Base-by-base conservation (phyloP, 805 yeast genomes). In the Zygoascus bituminiphila region DNA sequence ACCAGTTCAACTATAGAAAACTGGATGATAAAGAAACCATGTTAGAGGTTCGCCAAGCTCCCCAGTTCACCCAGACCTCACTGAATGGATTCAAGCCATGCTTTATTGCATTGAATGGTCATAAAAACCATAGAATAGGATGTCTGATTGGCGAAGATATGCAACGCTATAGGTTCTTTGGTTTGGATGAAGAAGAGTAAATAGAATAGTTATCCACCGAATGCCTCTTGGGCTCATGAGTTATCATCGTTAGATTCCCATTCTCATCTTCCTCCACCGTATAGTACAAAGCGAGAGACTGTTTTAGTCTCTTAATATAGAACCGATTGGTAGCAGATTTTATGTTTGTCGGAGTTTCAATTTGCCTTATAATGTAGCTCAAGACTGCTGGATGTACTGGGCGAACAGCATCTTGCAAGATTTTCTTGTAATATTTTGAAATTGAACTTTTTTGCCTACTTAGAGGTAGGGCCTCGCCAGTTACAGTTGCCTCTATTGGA, bases 341-440 rank as follows among this genome's bases (percentile, higher is more conserved):
- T 21, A 39, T 39, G 7, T 29, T 49, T 24, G 20, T 12, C 20
- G 46, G 42, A 22, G n/a, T 24, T 21, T 35, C 20, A 10, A 41
- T 23, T 24, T 49, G 53, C 14, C 25, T 33, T 20, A 47, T 33
- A 15, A 55, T 37, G 33, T 53, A 51, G n/a, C 38, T 38, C 15
- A 55, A 31, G 9, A 46, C 50, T 2, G 43, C 31, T 2, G 48
- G 49, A 25, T 56, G 57, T 9, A 54, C 51, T 2, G 60, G 60
- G 17, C 29, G 41, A 9, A 42, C 38, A 20, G 36, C 49, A 42
- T 50, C 49, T 1, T 37, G 29, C 26, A 52, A 39, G 31, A 54
- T 19, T 9, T 35, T 25, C 14, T 20, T 17, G 45, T 52, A 55
- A n/a, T 45, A 22, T 45, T 45, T 50, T 20, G 23, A 19, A n/a